phyloP scores from a whole-genome alignment of 108 stramenopile genomes.

The Cyclostephanos invisitatus region DNA sequence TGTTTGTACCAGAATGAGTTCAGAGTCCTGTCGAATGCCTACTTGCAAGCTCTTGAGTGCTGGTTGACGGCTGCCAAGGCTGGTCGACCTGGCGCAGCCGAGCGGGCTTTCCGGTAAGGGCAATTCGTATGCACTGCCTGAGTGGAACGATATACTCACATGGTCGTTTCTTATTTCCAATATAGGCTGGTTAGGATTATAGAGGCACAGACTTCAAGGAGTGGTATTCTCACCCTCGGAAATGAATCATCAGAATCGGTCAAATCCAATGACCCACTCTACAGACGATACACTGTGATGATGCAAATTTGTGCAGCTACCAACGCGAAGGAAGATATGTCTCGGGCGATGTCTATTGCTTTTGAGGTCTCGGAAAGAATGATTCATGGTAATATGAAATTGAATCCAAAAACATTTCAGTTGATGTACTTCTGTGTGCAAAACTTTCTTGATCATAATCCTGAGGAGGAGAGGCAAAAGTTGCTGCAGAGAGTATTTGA shows the following conservation, averaged over 20 bases:
- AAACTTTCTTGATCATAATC: constrained; percentile 34
- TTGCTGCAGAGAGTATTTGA: constrained; percentile 26
- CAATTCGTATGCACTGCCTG: not conserved
- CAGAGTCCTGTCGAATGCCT: constrained; percentile 23
- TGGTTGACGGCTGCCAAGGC: constrained; percentile 38
- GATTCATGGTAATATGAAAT: constrained; percentile 25
- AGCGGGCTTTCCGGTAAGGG: constrained; percentile 34
- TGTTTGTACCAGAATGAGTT: constrained; percentile 25
- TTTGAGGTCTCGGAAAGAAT: constrained; percentile 43
- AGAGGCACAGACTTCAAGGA: constrained; percentile 25
- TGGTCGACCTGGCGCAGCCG: constrained; percentile 39
- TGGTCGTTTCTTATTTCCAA: not conserved
- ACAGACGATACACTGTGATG: constrained; percentile 23
- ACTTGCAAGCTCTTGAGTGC: constrained; percentile 31
- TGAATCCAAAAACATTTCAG: constrained; percentile 19
- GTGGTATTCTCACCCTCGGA: not conserved
- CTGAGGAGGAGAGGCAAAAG: constrained; percentile 23
- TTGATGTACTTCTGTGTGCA: constrained; percentile 28
- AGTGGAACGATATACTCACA: not conserved
- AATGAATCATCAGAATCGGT: constrained; percentile 9
- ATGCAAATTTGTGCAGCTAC: constrained; percentile 38
- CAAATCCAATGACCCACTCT: constrained; percentile 1
- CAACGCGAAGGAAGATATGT: constrained; percentile 8
- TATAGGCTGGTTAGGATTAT: constrained; percentile 26
- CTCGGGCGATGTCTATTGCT: constrained; percentile 31